These are phyloP conservation scores for Porcisia hertigi DNA, from an alignment of 208 protist genomes.

Conservation along the genomic window DNA sequence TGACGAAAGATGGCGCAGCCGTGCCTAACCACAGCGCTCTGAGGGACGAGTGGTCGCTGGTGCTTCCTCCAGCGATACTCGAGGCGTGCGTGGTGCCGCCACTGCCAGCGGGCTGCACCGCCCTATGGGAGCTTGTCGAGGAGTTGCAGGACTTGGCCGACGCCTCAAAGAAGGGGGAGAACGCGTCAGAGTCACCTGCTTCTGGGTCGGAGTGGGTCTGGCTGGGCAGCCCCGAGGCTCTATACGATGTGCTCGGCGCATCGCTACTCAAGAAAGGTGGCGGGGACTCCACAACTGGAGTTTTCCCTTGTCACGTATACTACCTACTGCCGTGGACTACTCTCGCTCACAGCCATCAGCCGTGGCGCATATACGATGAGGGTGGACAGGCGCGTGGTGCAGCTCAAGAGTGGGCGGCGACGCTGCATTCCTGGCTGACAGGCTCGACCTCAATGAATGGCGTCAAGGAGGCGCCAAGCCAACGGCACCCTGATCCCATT, in stretches of 20 bases:
- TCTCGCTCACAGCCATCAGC: constrained; percentile 56
- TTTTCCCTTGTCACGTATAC: neutral
- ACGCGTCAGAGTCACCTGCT: neutral
- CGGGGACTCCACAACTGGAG: neutral
- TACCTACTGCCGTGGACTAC: constrained; percentile 82
- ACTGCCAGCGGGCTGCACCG: constrained; percentile 16
- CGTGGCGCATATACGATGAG: constrained; percentile 85
- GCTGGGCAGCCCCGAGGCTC: constrained; percentile 52
- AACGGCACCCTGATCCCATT: constrained; percentile 6
- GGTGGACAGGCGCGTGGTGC: constrained; percentile 53
- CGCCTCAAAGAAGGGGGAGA: neutral
- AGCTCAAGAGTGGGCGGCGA: constrained; percentile 42
- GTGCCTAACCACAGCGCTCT: neutral
- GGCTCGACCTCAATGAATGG: neutral
- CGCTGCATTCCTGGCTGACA: constrained; percentile 38
- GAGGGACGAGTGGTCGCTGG: constrained; percentile 23
- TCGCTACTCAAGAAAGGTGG: neutral
- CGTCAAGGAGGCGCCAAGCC: neutral
- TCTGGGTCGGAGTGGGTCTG: constrained; percentile 46
- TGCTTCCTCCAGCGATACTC: constrained; percentile 1
- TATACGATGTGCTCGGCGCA: constrained; percentile 26
- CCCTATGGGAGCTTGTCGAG: constrained; percentile 52
- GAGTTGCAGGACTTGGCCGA: constrained; percentile 33
- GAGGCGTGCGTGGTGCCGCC: constrained; percentile 13
- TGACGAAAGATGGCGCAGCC: neutral